Base-by-base conservation (phyloP, 345 rosid genomes). In the Brassica rapa region DNA sequence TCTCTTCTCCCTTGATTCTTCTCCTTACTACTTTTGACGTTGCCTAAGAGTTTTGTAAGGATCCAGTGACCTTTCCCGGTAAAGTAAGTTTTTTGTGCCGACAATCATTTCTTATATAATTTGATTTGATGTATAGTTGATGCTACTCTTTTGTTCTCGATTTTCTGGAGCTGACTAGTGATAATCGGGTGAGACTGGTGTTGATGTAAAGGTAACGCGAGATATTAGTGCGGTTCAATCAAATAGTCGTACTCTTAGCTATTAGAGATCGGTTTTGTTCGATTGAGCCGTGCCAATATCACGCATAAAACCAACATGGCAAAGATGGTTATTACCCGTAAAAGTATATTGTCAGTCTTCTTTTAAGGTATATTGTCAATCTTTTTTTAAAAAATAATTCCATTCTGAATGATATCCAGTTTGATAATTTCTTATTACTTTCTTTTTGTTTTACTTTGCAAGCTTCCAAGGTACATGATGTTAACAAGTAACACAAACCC, bases 211-310 rank as follows among this genome's bases (percentile, higher is more conserved):
- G 56, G 14, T 66, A 62, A 62, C 4, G 66, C 88, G 95, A 80
- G 97, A 92, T 92, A 83, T 92, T 92, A 92, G 92, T 86, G 82
- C 91, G 91, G 97, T 89, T 92, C 97, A 92, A 92, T 88, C 92
- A 64, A 72, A 89, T 68, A 80, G 71, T 81, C 49, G 57, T 65
- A 29, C 83, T 90, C 88, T 57, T 74, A 12, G 8, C 25, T 12
- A 32, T 14, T 78, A 30, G 86, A 87, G 84, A 68, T 32, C 66
- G 75, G 86, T 64, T 55, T 83, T 85, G 76, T 93, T 90, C 84
- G 94, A 90, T 93, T 93, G 97, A 93, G 96, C 97, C 96, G 97
- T 89, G 96, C 93, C 97, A 93, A 93, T 90, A 93, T 93, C 97
- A 87, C 91, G 89, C 68, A 7, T 72, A 39, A 11, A 62, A 6